Base-by-base conservation (phyloP, 345 rosid genomes). In the Aquilaria sinensis region DNA sequence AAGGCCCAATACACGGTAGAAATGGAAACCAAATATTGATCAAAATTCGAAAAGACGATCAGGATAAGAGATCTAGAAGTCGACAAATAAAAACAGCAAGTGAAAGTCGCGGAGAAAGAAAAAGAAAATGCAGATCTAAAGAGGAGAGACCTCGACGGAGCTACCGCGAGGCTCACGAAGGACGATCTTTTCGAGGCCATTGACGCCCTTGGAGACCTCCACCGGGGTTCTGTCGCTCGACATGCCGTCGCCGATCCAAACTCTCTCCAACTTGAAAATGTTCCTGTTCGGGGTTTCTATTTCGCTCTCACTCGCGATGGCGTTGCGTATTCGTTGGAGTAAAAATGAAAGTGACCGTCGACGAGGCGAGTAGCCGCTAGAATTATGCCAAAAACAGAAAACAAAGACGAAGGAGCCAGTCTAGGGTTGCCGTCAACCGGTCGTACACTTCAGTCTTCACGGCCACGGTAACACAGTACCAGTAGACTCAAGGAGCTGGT, bases 141-240 rank as follows among this genome's bases (percentile, higher is more conserved):
- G 45, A 23, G 41, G 2, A 45, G 14, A 74, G 33, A 93, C 96
- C 97, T 88, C 97, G 32, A 80, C 87, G 30, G 97, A 85, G 64
- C 74, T 74, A 62, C 88, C 90, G 30, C 87, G 89, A 10, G 77
- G 55, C 65, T 82, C 94, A 13, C 94, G 88, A 77, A 93, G 85
- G 62, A 88, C 63, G 63, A 90, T 74, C 72, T 84, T 87, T 32
- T 85, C 86, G 65, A 90, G 94, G 69, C 92, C 94, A 62, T 86
- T 86, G 75, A 75, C 50, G 75, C 95, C 96, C 70, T 78, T 79
- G 48, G 75, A 62, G 54, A 67, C 31, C 83, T 93, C 85, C 46
- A 75, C 79, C 41, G 74, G 65, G 49, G 57, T 46, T 65, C 51
- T 75, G 69, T 77, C 77, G 58, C 67, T 67, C 58, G 79, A 74